Evolutionary conservation across 2,329 filamentous ascomycete genomes (phyloP), one percentile per base, ranked within the genome.

Genomic region (Ambrosiella xylebori): DNA sequence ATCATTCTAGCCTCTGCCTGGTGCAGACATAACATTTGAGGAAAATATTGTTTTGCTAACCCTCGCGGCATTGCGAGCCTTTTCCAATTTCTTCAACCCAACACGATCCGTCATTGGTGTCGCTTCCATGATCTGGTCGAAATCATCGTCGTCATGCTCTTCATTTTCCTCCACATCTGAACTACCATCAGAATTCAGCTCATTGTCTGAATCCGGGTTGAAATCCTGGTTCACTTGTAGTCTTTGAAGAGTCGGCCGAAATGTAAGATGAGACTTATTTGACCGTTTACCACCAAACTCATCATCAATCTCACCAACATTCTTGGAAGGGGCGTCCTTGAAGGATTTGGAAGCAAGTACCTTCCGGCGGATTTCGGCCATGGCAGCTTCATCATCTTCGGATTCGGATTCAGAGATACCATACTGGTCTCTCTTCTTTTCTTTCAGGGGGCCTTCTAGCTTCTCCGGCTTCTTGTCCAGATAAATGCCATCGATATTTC

Each of bases 321-420:
- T 59, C 40, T 65, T 64, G 58, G 71, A 70, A 12, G 55, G 57
- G 12, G 37, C 45, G 6, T 59, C 58, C 47, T 85, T 73, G 65
- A 98, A 98, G 0, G 89, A 81, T 67, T 91, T 96, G 6, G 91
- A 95, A 6, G 85, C 86, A 1, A 98, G 78, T n/a, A 97, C 88
- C 64, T 88, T 87, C 57, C 85, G 82, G 54, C 93, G 80, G 56
- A 98, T 84, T 66, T 95, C 90, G 40, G 88, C 90, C 90, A 97
- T 97, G 66, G 89, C 84, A 56, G 74, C 76, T 15, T 86, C 86
- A 64, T 94, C 88, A 59, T 95, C 87, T 64, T 94, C 88, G 58
- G 95, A 87, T 40, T 80, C 81, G 64, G 88, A 84, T 58, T 89
- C 85, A 8, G 88, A 88, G 51, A 95, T 78, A 57, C 80, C 84